Evolutionary conservation across 176 grass and related monocot species (phyloP).

Genomic region (Guadua angustifolia): DNA sequence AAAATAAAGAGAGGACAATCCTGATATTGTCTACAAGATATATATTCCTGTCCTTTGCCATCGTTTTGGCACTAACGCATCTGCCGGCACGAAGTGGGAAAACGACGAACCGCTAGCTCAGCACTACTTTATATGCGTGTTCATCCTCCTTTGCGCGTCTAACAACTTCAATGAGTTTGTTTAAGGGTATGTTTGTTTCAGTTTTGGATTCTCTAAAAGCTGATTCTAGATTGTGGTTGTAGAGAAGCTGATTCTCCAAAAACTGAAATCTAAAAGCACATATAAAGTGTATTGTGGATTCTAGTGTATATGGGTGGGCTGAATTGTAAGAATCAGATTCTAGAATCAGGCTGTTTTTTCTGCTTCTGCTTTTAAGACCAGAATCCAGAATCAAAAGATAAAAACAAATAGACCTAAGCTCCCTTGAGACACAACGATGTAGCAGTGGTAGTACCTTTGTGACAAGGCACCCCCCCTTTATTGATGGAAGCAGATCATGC

Average conservation of each 20-base stretch:
- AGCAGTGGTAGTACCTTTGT: background rate
- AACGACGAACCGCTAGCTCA: background rate
- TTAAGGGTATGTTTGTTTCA: no score
- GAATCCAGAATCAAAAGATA: no score
- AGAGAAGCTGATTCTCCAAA: no score
- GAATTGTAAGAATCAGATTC: no score
- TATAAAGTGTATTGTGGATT: no score
- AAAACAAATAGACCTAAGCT: no score
- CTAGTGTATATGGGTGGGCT: no score
- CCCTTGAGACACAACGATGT: background rate
- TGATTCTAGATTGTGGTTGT: no score
- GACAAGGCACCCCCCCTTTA: background rate
- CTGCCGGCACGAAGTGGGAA: background rate
- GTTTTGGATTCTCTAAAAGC: no score
- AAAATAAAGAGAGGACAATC: background rate
- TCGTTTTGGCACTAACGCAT: background rate
- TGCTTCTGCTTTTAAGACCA: no score
- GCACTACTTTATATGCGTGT: background rate
- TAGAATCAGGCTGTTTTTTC: no score
- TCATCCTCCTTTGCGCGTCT: background rate
- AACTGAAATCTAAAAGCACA: no score
- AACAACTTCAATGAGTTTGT: background rate
- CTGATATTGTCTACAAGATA: background rate
- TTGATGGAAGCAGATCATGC: background rate
- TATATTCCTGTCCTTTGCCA: background rate